Conservation (phyloP, 805 yeast species). For the Metschnikowia kofuensis region DNA sequence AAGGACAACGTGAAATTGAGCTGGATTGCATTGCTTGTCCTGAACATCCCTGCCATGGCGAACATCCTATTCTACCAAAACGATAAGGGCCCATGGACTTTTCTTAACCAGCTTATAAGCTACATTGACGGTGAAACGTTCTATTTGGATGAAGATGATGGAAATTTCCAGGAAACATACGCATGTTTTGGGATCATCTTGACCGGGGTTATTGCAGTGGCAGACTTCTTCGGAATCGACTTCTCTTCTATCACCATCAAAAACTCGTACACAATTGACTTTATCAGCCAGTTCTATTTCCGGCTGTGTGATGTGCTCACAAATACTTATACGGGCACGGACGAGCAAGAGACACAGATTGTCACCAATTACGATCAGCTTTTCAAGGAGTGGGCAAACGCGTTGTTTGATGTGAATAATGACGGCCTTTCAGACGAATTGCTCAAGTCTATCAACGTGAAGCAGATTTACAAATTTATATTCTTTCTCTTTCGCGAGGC, state of each 20-base stretch:
- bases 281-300: slow-evolving; percentile 31
- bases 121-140: slow-evolving; percentile 18
- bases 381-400: slow-evolving; percentile 69
- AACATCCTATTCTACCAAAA: slow-evolving; percentile 15
- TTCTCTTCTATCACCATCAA: slow-evolving; percentile 21
- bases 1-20: slow-evolving; percentile 25
- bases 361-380: slow-evolving; percentile 33
- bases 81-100: slow-evolving; percentile 16
- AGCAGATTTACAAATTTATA: slow-evolving; percentile 64
- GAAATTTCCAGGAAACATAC: slow-evolving; percentile 62
- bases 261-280: slow-evolving; percentile 32
- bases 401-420: slow-evolving; percentile 62
- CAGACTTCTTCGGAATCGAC: slow-evolving; percentile 26
- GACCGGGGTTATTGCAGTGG: slow-evolving; percentile 26
- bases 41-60: slow-evolving; percentile 13
- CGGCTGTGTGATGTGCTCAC: slow-evolving; percentile 33
- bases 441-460: slow-evolving; percentile 60
- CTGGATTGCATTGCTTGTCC: slow-evolving; percentile 20
- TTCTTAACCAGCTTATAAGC: slow-evolving; percentile 22
- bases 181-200: slow-evolving; percentile 65
- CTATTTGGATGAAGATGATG: slow-evolving; percentile 48
- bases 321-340: slow-evolving; percentile 10
- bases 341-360: slow-evolving; percentile 30
- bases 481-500: slow-evolving; percentile 77
- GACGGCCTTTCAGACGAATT: slow-evolving; percentile 84